Conservation (phyloP, 345 rosid genomes). For the Gynandropsis gynandra region DNA sequence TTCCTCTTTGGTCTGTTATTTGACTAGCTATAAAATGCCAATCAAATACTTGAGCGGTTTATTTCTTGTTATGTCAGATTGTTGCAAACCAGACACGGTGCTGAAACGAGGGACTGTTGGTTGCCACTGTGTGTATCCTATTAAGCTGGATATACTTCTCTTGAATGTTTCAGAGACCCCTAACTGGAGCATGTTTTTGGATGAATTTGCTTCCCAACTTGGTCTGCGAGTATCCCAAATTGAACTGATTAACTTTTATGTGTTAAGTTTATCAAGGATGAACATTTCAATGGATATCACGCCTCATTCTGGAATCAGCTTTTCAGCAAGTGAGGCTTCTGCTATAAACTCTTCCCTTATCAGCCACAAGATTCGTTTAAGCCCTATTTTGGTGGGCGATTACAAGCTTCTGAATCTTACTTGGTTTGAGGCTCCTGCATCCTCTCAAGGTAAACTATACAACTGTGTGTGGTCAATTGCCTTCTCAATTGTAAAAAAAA, state of each 20-base stretch:
- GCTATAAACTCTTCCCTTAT: conserved; percentile 68
- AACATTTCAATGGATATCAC: conserved; percentile 94
- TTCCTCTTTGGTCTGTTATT: conserved; percentile 5
- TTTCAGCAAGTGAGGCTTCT: conserved; percentile 65
- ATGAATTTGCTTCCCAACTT: conserved; percentile 73
- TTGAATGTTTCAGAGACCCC: conserved; percentile 78
- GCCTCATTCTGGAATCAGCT: conserved; percentile 76
- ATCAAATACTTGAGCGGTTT: conserved; percentile 19
- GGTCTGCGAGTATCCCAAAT: conserved; percentile 68
- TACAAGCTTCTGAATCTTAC: conserved; percentile 82
- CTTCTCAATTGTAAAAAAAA: conserved; percentile 3
- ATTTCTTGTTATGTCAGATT: conserved; percentile 41
- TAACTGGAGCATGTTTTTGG: conserved; percentile 56
- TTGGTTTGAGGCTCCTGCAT: conserved; percentile 70
- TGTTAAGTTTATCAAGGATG: conserved; percentile 56
- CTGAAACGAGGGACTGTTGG: conserved; percentile 60
- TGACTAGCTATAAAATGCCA: neutral
- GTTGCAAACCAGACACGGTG: conserved; percentile 76
- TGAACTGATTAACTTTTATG: conserved; percentile 75
- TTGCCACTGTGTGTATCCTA: conserved; percentile 96
- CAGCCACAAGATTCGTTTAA: conserved; percentile 61
- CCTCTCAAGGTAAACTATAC: conserved; percentile 60
- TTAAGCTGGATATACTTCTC: conserved; percentile 90
- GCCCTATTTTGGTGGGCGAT: conserved; percentile 63
- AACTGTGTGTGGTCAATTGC: conserved; percentile 1